Evolutionary conservation across 495 filamentous ascomycete species (phyloP).

Genomic region (Tetracladium setigerum): DNA sequence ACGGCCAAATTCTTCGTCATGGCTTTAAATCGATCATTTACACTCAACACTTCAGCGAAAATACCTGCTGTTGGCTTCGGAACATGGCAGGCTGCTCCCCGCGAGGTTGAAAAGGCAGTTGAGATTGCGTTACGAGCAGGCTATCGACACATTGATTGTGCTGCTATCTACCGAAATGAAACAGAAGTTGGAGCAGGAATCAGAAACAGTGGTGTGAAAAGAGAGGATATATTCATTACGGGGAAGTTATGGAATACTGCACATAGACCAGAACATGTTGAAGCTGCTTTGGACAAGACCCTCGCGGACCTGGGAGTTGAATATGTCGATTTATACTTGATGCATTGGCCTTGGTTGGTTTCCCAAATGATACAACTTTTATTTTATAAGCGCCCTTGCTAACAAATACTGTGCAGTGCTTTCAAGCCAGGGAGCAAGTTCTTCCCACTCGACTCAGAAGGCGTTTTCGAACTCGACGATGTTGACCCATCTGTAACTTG

Average conservation of each 20-base stretch:
- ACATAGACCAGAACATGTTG: conserved; percentile 50
- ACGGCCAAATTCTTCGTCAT: too few relatives aligned
- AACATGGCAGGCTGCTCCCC: conserved; percentile 66
- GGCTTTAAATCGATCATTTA: too few relatives aligned
- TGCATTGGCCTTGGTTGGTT: conserved; percentile 88
- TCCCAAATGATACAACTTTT: too few relatives aligned
- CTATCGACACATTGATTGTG: conserved; percentile 54
- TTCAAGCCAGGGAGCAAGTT: conserved; percentile 54
- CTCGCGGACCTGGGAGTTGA: conserved; percentile 60
- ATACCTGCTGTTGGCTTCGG: conserved; percentile 74
- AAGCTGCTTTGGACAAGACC: conserved; percentile 58
- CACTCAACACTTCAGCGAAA: conserved; percentile 64
- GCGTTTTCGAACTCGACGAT: too few relatives aligned
- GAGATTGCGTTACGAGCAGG: conserved; percentile 47
- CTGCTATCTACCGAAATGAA: conserved; percentile 50
- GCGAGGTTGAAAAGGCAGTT: conserved; percentile 45
- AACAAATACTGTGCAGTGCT: too few relatives aligned
- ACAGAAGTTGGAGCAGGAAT: conserved; percentile 45
- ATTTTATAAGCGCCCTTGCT: too few relatives aligned
- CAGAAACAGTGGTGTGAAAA: conserved; percentile 41
- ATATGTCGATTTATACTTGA: conserved; percentile 75
- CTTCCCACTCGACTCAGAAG: too few relatives aligned
- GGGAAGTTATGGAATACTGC: conserved; percentile 78
- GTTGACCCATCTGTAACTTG: conserved; percentile 24
- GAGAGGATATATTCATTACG: conserved; percentile 73